phyloP scores from a whole-genome alignment of 2,329 filamentous ascomycete genomes.

The Lojkania enalia region DNA sequence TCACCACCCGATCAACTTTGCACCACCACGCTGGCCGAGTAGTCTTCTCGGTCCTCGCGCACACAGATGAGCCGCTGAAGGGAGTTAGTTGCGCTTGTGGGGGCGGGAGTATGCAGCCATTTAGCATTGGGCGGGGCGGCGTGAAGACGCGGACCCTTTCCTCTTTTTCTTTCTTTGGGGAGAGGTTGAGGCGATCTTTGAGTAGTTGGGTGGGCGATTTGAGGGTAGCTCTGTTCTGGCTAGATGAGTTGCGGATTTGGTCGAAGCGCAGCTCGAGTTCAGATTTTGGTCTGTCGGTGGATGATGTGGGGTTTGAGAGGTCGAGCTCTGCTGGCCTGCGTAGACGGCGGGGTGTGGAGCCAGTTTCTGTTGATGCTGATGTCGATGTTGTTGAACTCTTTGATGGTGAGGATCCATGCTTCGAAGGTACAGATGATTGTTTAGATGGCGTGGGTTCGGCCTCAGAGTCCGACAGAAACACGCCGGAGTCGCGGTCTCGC shows the following conservation, averaged over 20 bases:
- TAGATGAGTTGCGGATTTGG: conserved; percentile 37
- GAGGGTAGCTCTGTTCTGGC: conserved; percentile 31
- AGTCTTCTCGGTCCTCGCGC: conserved; percentile 28
- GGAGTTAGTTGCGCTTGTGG: conserved; percentile 15
- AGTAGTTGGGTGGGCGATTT: conserved; percentile 39
- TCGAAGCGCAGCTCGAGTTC: conserved; percentile 38
- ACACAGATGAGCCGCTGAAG: conserved; percentile 32
- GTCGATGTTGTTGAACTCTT: conserved; percentile 4
- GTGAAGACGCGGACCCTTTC: conserved; percentile 31
- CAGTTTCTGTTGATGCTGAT: conserved; percentile 3
- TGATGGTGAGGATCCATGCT: conserved; percentile 7
- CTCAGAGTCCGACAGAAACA: conserved; percentile 28
- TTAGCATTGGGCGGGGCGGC: conserved; percentile 27
- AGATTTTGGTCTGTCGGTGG: conserved; percentile 26
- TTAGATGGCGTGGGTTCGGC: conserved; percentile 8
- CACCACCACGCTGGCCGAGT: conserved; percentile 40
- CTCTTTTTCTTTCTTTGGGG: conserved; percentile 22
- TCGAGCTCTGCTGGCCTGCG: conserved; percentile 37
- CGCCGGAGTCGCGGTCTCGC: conserved; percentile 28
- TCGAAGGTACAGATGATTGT: conserved; percentile 16
- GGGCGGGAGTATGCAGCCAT: conserved; percentile 36
- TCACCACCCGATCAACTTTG: conserved; percentile 38
- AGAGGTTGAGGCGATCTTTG: conserved; percentile 32
- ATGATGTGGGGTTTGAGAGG: conserved; percentile 15
- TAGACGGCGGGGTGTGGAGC: conserved; percentile 24